A percentile compares a stretch with the other conserved stretches of the same genome.
These are phyloP conservation scores for Pseudoperonospora humuli DNA, from an alignment of 352 stramenopile genomes.

Conservation along the genomic window DNA sequence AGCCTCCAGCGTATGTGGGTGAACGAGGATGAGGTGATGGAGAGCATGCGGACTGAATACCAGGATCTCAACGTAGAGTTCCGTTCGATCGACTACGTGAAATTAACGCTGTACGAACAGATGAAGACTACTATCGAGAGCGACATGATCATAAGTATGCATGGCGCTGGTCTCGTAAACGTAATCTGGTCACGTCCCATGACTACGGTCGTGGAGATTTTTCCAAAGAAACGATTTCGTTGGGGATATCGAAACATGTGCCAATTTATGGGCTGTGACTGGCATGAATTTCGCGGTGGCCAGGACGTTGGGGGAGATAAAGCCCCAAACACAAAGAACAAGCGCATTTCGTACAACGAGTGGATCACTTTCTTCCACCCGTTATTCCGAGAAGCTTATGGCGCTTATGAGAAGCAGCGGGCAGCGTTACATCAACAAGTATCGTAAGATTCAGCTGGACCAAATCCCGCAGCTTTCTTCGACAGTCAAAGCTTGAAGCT, in stretches of 20 bases:
- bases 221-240: constrained; percentile 36
- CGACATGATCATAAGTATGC: constrained; percentile 77
- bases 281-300: constrained; percentile 45
- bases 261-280: constrained; percentile 59
- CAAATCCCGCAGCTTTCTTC: background rate
- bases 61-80: constrained; percentile 32
- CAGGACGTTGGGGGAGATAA: constrained; percentile 23
- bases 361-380: constrained; percentile 48
- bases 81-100: constrained; percentile 58
- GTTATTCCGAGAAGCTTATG: constrained; percentile 26
- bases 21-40: constrained; percentile 53
- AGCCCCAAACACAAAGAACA: constrained; percentile 36
- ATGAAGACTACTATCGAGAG: constrained; percentile 57
- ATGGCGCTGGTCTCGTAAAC: constrained; percentile 75
- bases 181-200: constrained; percentile 47
- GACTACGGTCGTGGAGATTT: constrained; percentile 68
- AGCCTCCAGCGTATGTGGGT: constrained; percentile 50
- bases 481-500: background rate
- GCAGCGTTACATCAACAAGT: constrained; percentile 5
- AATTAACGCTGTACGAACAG: constrained; percentile 44
- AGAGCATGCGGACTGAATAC: constrained; percentile 35
- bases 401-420: constrained; percentile 14
- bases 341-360: constrained; percentile 39
- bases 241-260: constrained; percentile 79
- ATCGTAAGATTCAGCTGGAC: constrained; percentile 9